Evolutionary conservation across 176 grass and related monocot species (phyloP).

Genomic region (Carex kokanica): DNA sequence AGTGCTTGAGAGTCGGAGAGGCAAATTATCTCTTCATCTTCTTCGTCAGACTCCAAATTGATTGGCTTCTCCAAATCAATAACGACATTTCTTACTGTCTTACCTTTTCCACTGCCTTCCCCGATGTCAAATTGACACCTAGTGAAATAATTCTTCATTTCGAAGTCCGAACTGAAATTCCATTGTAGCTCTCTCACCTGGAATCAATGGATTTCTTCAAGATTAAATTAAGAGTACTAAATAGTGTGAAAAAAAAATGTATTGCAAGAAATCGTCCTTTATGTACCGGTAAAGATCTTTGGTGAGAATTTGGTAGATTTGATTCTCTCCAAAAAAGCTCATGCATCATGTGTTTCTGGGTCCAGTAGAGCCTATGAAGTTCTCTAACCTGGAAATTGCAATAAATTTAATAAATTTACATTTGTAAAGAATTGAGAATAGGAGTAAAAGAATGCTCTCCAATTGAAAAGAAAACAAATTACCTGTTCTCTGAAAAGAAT

Average conservation of each 20-base stretch:
- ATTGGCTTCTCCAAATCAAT: slow-evolving; percentile 19
- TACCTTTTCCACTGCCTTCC: slow-evolving; percentile 20
- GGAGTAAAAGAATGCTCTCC: neutral
- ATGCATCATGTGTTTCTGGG: slow-evolving; percentile 27
- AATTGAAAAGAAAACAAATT: neutral
- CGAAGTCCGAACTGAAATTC: slow-evolving; percentile 9
- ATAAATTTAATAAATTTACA: neutral
- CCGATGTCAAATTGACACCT: slow-evolving; percentile 1
- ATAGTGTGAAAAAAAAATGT: neutral
- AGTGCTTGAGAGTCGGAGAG: neutral
- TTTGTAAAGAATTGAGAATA: neutral
- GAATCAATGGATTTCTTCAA: neutral
- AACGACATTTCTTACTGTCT: neutral
- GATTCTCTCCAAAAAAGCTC: slow-evolving; percentile 14
- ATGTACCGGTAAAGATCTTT: slow-evolving; percentile 3
- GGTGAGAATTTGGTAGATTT: slow-evolving; percentile 10
- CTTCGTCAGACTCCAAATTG: slow-evolving; percentile 27
- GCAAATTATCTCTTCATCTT: neutral
- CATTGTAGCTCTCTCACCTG: slow-evolving; percentile 19
- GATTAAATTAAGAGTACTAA: neutral
- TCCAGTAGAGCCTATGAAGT: slow-evolving; percentile 30
- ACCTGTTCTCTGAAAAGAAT: slow-evolving; percentile 25
- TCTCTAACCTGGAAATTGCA: slow-evolving; percentile 16
- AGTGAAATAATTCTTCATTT: slow-evolving; percentile 9
- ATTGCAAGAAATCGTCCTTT: neutral